A percentile compares a stretch with the other conserved stretches of the same genome.
Conservation (phyloP, 169 alveolate genomes). For the Neospora caninum region DNA sequence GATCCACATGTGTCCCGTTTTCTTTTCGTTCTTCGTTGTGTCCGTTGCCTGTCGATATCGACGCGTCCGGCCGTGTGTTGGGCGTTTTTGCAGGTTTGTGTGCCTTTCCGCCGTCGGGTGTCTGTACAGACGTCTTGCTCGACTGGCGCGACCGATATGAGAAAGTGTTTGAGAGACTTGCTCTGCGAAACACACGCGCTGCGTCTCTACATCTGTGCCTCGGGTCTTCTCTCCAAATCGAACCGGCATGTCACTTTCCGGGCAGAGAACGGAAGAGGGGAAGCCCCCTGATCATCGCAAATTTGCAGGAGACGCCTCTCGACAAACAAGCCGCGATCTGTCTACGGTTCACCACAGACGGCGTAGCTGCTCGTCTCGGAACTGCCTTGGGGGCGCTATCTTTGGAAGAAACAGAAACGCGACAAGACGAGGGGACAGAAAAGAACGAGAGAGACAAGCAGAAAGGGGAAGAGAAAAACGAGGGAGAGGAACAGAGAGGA, state of each 20-base stretch:
- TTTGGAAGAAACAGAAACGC: background rate
- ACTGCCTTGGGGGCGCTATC: background rate
- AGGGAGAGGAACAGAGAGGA: background rate
- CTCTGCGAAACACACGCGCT: slow-evolving; percentile 74
- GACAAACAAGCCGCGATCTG: slow-evolving; percentile 76
- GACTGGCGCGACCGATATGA: slow-evolving; percentile 88
- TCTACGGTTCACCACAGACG: slow-evolving; percentile 81
- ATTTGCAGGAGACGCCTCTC: slow-evolving; percentile 82
- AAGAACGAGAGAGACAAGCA: background rate
- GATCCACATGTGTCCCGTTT: background rate
- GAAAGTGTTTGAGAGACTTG: slow-evolving; percentile 74
- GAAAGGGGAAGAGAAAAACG: background rate
- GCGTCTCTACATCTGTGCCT: slow-evolving; percentile 83
- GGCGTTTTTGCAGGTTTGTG: slow-evolving; percentile 71
- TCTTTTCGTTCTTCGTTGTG: background rate
- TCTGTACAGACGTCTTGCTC: slow-evolving; percentile 84
- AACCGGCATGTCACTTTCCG: slow-evolving; percentile 86
- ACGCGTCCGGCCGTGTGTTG: background rate
- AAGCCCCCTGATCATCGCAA: slow-evolving; percentile 77
- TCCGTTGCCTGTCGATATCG: background rate
- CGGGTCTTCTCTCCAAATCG: slow-evolving; percentile 84
- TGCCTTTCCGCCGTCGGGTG: slow-evolving; percentile 83
- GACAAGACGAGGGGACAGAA: background rate
- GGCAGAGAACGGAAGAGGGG: slow-evolving; percentile 74
- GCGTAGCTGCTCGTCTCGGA: slow-evolving; percentile 23